A percentile compares a stretch with the other conserved stretches of the same genome.
Evolutionary conservation across 208 protist genomes (phyloP).

Genomic region (Leishmania aethiopica): DNA sequence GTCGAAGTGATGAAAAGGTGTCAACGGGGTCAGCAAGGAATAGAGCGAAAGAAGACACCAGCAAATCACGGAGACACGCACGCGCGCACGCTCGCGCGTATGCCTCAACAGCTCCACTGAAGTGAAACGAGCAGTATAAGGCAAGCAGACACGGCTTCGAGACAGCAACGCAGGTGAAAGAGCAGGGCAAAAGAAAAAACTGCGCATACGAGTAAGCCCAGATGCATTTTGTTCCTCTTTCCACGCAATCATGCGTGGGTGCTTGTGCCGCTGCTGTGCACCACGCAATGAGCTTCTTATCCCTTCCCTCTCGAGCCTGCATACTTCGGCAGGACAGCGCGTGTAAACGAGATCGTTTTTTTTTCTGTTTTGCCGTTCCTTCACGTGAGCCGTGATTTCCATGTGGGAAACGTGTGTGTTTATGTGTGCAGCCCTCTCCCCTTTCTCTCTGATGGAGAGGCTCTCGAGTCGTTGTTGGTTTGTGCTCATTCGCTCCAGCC

Average conservation of each 20-base stretch:
- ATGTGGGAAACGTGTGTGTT: neutral
- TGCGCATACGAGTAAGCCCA: neutral
- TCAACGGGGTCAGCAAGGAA: neutral
- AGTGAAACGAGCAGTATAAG: neutral
- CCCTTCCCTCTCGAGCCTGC: neutral
- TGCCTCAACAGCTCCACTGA: neutral
- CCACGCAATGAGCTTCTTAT: neutral
- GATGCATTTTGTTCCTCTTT: slow-evolving; percentile 11
- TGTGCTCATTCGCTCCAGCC: neutral
- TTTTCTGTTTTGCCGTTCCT: neutral
- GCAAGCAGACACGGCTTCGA: neutral
- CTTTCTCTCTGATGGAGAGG: neutral
- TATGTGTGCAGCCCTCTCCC: neutral
- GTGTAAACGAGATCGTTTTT: neutral
- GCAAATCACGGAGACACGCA: neutral
- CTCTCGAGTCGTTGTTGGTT: neutral
- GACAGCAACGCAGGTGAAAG: neutral
- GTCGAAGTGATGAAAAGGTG: neutral
- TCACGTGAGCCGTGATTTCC: neutral
- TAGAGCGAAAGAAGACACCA: neutral
- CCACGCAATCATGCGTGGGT: neutral
- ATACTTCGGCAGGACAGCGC: neutral
- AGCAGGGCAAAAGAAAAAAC: neutral
- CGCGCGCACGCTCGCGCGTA: neutral
- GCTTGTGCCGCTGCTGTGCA: neutral